Percentiles rank a stretch among this genome's conserved stretches.
phyloP scores from a whole-genome alignment of 1,284 basidiomycete genomes.

The Apiotrichum gracile region DNA sequence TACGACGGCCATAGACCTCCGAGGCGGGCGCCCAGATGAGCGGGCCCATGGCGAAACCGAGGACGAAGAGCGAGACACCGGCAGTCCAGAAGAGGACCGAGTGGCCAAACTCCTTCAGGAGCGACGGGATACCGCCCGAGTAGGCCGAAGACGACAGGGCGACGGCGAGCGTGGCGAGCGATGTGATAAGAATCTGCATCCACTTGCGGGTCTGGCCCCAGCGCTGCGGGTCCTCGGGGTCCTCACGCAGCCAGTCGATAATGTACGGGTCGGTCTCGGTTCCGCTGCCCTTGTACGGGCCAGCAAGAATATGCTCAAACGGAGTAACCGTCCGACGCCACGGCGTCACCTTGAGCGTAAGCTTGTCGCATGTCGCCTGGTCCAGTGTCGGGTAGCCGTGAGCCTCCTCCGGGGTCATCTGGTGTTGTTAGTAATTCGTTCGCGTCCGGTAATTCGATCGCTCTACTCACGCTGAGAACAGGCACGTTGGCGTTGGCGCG shows the following conservation, averaged over 20 bases:
- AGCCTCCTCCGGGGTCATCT: not conserved
- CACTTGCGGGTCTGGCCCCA: slow-evolving; percentile 35
- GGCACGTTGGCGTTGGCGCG: not conserved
- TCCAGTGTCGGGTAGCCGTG: not conserved
- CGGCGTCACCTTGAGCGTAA: slow-evolving; percentile 27
- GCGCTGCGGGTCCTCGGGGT: slow-evolving; percentile 38
- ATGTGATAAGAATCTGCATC: slow-evolving; percentile 24
- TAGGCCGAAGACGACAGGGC: slow-evolving; percentile 35
- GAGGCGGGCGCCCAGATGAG: slow-evolving; percentile 49
- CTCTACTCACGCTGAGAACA: too few species aligned
- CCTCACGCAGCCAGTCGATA: slow-evolving; percentile 38
- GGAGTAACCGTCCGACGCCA: slow-evolving; percentile 43
- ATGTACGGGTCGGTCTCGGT: slow-evolving; percentile 46
- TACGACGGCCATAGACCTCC: slow-evolving; percentile 55
- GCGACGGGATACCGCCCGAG: slow-evolving; percentile 24
- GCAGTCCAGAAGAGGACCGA: slow-evolving; percentile 23
- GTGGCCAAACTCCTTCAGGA: slow-evolving; percentile 25
- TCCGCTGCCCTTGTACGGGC: slow-evolving; percentile 44
- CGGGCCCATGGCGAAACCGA: slow-evolving; percentile 41
- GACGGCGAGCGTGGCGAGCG: slow-evolving; percentile 33
- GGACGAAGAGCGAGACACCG: slow-evolving; percentile 35
- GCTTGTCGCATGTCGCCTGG: not conserved
- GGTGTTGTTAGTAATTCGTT: not conserved
- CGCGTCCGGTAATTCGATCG: too few species aligned
- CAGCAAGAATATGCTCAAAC: slow-evolving; percentile 39